Evolutionary conservation across 2,329 filamentous ascomycete species (phyloP), one percentile per base, ranked within the genome.

Genomic region (Lasiodiplodia sp.): DNA sequence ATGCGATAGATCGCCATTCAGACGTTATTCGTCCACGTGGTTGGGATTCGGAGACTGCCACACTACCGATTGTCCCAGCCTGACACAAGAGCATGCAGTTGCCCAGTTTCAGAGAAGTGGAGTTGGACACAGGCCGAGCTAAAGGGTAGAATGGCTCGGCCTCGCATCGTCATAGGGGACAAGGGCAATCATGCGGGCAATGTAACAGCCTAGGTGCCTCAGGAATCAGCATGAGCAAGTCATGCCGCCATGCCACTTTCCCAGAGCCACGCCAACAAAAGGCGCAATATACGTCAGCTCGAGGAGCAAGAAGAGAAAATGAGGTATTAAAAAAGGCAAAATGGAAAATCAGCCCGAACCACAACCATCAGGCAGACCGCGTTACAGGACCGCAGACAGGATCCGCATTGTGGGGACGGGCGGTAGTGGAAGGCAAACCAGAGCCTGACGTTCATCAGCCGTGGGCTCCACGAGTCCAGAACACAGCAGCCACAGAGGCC

Each of bases 21-120:
- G 18, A 52, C 10, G 10, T 21, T 7, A 64, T 64, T 64, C 60
- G 60, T 64, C 60, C 60, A 64, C 60, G 60, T 64, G 60, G 60
- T 51, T 23, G 18, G 5, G 37, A 52, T 18, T 40, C 25, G 25
- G 37, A 23, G 21, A 40, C 18, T 12, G 21, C 31, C 18, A 23
- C 12, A 40, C 21, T 34, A 21, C 16, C 18, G 47, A n/a, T 4
- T 38, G 14, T n/a, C 21, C 28, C 31, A 52, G 60, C 44, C 44
- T 38, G 44, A 52, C 31, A 64, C 60, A 38, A 23, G 34, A 18
- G 31, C n/a, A 28, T 40, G 60, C 28, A 25, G 60, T 64, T 64
- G 44, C 60, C 56, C 60, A n/a, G 60, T 52, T 64, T 52, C 60
- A 52, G 16, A 64, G 47, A 64, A 64, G 60, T 52, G 47, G 60